These are phyloP conservation scores for Purpureocillium lavendulum DNA, from an alignment of 2,329 filamentous ascomycete species.

Conservation along the genomic window DNA sequence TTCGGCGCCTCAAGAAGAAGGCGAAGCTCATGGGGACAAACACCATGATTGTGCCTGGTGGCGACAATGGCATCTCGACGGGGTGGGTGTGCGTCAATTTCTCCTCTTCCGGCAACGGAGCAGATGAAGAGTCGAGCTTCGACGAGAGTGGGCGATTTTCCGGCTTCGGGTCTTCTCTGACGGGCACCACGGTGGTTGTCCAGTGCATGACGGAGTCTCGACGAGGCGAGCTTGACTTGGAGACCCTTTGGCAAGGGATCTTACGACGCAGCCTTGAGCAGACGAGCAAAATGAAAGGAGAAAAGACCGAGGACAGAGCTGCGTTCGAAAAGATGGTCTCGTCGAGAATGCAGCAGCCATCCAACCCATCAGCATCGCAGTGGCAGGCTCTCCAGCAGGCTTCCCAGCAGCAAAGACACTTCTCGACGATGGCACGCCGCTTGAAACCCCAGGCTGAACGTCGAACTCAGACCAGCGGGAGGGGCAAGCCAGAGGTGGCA, in stretches of 20 bases:
- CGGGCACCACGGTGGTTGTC: slow-evolving; percentile 45
- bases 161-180: slow-evolving; percentile 59
- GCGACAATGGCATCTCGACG: slow-evolving; percentile 81
- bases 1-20: slow-evolving; percentile 71
- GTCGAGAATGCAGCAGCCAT: slow-evolving; percentile 22
- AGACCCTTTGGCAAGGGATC: slow-evolving; percentile 40
- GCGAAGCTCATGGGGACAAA: slow-evolving; percentile 72
- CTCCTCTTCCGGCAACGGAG: slow-evolving; percentile 56
- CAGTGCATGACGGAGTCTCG: slow-evolving; percentile 49
- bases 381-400: slow-evolving; percentile 26
- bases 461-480: too few species aligned
- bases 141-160: slow-evolving; percentile 52
- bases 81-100: slow-evolving; percentile 96
- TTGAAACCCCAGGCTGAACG: slow-evolving; percentile 7
- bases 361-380: slow-evolving; percentile 19
- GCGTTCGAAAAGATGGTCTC: slow-evolving; percentile 21
- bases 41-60: slow-evolving; percentile 52
- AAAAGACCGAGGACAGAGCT: slow-evolving; percentile 12
- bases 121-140: slow-evolving; percentile 32
- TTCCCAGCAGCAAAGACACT: slow-evolving; percentile 23
- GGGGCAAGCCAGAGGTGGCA: slow-evolving; percentile 1
- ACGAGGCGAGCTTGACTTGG: slow-evolving; percentile 43
- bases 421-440: slow-evolving; percentile 22
- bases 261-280: slow-evolving; percentile 26
- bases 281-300: slow-evolving; percentile 19